A percentile compares a stretch with the other conserved stretches of the same genome.
These are phyloP conservation scores for Colletotrichum sp. DNA, from an alignment of 2,329 filamentous ascomycete species.

Conservation along the genomic window DNA sequence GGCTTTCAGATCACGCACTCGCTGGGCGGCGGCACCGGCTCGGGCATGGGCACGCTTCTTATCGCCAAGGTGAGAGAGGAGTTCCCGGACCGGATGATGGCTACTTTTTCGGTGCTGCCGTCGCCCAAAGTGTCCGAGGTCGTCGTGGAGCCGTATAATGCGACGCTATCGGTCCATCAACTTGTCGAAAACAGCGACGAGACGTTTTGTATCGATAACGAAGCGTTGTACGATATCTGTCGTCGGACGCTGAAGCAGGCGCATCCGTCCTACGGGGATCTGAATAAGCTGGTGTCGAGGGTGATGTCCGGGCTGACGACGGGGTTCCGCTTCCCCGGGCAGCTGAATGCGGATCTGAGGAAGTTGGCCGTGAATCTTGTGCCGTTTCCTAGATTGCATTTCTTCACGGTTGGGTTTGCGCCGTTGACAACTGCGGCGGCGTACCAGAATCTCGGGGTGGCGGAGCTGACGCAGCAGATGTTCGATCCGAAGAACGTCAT, in stretches of 20 bases:
- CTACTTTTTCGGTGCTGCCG: constrained; percentile 97
- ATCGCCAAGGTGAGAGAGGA: constrained; percentile 99
- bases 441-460: constrained; percentile 98
- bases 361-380: constrained; percentile 99
- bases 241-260: constrained; percentile 99
- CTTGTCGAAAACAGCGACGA: constrained; percentile 99
- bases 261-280: constrained; percentile 97
- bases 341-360: constrained; percentile 99
- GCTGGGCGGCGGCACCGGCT: constrained; percentile 99
- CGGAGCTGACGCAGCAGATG: constrained; percentile 99
- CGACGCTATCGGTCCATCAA: constrained; percentile 97
- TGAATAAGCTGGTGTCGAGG: constrained; percentile 98
- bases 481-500: constrained; percentile 99
- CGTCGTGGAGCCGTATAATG: constrained; percentile 99
- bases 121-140: constrained; percentile 99
- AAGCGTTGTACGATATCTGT: constrained; percentile 99
- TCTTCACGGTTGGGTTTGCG: constrained; percentile 99
- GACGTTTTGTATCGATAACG: constrained; percentile 99
- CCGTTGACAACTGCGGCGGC: constrained; percentile 80
- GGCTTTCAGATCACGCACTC: constrained; percentile 99
- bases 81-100: constrained; percentile 99
- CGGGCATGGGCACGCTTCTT: constrained; percentile 98
- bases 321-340: constrained; percentile 97
- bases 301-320: constrained; percentile 99
- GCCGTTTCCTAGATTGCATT: constrained; percentile 99